These are phyloP conservation scores for Ricinus communis DNA, from an alignment of 345 rosid species.

Conservation along the genomic window DNA sequence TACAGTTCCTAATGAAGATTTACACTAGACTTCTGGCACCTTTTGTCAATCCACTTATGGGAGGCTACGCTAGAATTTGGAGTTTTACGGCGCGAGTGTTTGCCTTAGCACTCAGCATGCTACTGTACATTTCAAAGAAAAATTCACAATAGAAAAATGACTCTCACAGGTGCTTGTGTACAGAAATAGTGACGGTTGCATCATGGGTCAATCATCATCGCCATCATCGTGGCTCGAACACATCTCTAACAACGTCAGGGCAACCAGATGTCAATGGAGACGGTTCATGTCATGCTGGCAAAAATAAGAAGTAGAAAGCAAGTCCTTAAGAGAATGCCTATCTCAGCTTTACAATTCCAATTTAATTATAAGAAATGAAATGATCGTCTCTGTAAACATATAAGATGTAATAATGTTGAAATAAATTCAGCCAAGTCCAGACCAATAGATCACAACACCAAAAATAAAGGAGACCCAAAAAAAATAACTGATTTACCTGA, in stretches of 20 bases:
- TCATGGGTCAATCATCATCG: slow-evolving; percentile 37
- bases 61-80: slow-evolving; percentile 52
- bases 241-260: slow-evolving; percentile 49
- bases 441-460: too few relatives aligned
- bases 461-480: neutral
- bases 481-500: too few relatives aligned
- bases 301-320: too few relatives aligned
- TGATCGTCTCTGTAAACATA: too few relatives aligned
- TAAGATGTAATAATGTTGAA: too few relatives aligned
- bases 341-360: too few relatives aligned
- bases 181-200: slow-evolving; percentile 4
- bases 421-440: too few relatives aligned
- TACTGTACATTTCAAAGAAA: slow-evolving; percentile 40
- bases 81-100: slow-evolving; percentile 36
- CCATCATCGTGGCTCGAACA: slow-evolving; percentile 44
- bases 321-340: too few relatives aligned
- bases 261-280: too few relatives aligned
- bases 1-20: slow-evolving; percentile 35
- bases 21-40: slow-evolving; percentile 50
- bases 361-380: too few relatives aligned
- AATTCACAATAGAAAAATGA: slow-evolving; percentile 31
- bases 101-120: slow-evolving; percentile 32
- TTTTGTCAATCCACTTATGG: slow-evolving; percentile 39
- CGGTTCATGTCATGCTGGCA: too few relatives aligned
- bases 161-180: slow-evolving; percentile 1